Base-by-base conservation (phyloP, 257 asterid species). In the Anisodus acutangulus region DNA sequence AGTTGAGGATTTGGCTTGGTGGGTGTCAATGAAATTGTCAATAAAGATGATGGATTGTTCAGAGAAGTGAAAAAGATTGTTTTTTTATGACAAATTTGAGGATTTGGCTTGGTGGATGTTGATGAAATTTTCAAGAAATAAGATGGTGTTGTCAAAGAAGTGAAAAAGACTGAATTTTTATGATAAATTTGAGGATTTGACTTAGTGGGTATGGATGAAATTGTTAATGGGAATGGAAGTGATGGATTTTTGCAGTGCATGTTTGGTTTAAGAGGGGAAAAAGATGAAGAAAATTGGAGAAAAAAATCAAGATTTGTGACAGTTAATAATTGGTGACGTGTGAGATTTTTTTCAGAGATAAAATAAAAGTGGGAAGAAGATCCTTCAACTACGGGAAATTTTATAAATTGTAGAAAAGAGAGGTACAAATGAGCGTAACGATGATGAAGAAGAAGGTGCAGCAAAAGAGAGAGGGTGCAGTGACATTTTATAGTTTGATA, bases 381-480 rank as follows among this genome's bases (percentile, higher is more conserved):
- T 88, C 89, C 95, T 90, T 35, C 83, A 82, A 86, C 62, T 82
- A 88, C 92, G 92, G 91, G 71, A 62, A 31, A 7, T 60, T n/a
- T 76, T 19, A 83, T 45, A 9, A 51, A 51, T 51, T 11, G 35
- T n/a, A n/a, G 26, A 17, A 17, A 59, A 5, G 7, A 57, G 4
- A 57, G 19, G n/a, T 57, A n/a, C 13, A 70, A 11, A 47, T 10
- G 9, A 2, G 3, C 12, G 10, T 5, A 35, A 31, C 17, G 8
- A 71, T 47, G 80, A 72, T 19, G 69, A 17, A 17, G 64, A 17
- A 5, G 62, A 26, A 6, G 66, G 26, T 22, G 41, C 11, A 47
- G 41, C 6, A 39, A 1, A 19, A 68, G 58, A 43, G 31, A 55
- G 3, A 55, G 15, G 58, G 22, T 39, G 62, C 59, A 66, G 12